A percentile compares a stretch with the other conserved stretches of the same genome.
These are phyloP conservation scores for Cantharellus anzutake DNA, from an alignment of 768 basidiomycete species.

Conservation along the genomic window DNA sequence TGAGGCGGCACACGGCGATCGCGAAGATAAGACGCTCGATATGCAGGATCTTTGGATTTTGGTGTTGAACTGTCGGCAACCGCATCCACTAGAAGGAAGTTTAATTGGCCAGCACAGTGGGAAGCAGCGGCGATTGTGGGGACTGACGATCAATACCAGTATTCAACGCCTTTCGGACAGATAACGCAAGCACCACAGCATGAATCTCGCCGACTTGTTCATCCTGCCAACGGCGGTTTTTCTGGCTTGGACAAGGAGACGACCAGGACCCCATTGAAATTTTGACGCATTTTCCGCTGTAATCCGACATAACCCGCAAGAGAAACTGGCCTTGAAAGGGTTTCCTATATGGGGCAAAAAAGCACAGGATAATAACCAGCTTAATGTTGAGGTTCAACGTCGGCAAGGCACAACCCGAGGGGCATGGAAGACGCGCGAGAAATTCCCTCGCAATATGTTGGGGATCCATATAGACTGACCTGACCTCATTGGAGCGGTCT, in stretches of 20 bases:
- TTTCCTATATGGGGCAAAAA: too few relatives aligned
- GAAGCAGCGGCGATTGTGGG: not conserved
- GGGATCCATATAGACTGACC: too few relatives aligned
- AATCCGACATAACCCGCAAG: too few relatives aligned
- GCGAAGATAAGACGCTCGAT: slow-evolving; percentile 31
- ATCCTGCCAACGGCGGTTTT: slow-evolving; percentile 40
- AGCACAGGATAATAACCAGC: too few relatives aligned
- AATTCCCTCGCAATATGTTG: too few relatives aligned
- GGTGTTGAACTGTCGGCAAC: not conserved
- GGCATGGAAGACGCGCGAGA: too few relatives aligned
- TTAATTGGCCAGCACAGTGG: not conserved
- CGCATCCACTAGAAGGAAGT: not conserved
- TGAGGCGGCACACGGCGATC: slow-evolving; percentile 17
- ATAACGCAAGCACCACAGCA: slow-evolving; percentile 53
- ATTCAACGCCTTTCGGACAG: slow-evolving; percentile 43
- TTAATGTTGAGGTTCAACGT: too few relatives aligned
- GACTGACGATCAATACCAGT: slow-evolving; percentile 63
- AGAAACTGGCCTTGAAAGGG: too few relatives aligned
- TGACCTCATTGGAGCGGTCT: too few relatives aligned
- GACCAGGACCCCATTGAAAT: not conserved
- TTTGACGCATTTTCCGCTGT: not conserved
- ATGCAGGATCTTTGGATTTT: slow-evolving; percentile 26
- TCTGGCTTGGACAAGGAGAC: slow-evolving; percentile 42
- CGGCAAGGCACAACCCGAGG: too few relatives aligned
- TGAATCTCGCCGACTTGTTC: slow-evolving; percentile 36